A percentile compares a stretch with the other conserved stretches of the same genome.
Evolutionary conservation across 257 asterid genomes (phyloP).

Genomic region (Verbena officinalis): DNA sequence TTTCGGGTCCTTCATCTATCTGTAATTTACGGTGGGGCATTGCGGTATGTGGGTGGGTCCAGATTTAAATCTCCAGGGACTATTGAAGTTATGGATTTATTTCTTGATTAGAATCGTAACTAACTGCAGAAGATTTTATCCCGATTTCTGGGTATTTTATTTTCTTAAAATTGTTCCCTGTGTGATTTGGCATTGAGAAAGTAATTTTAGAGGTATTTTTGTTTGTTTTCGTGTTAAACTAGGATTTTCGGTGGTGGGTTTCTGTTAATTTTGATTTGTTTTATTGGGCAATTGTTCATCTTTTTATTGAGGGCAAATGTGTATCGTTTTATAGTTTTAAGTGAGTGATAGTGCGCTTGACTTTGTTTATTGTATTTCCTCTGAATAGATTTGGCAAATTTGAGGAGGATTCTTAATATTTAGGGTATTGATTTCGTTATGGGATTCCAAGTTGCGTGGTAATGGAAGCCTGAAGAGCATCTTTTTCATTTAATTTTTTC

Average conservation of each 20-base stretch:
- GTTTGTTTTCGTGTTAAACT: constrained; percentile 16
- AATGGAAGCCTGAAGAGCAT: constrained; percentile 19
- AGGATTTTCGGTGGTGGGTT: constrained; percentile 19
- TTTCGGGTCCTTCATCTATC: constrained; percentile 6
- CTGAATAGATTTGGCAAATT: constrained; percentile 35
- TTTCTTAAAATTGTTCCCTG: background rate
- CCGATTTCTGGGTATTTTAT: constrained; percentile 25
- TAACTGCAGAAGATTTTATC: constrained; percentile 22
- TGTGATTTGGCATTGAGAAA: constrained; percentile 21
- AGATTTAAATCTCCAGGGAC: constrained; percentile 37
- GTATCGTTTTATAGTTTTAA: constrained; percentile 22
- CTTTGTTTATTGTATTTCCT: constrained; percentile 20
- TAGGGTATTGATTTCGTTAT: constrained; percentile 34
- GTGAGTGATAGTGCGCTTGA: constrained; percentile 29
- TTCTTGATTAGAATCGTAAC: constrained; percentile 26
- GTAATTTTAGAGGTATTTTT: constrained; percentile 10
- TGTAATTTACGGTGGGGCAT: constrained; percentile 31
- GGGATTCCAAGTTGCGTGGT: constrained; percentile 30
- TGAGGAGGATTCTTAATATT: constrained; percentile 25
- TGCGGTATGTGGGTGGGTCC: constrained; percentile 45
- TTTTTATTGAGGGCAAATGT: constrained; percentile 23
- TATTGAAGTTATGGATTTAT: constrained; percentile 31
- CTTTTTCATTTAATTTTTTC: constrained; percentile 18
- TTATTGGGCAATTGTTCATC: constrained; percentile 6
- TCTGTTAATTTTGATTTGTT: background rate